A percentile compares a stretch with the other conserved stretches of the same genome.
Evolutionary conservation across 306 rosid species (phyloP).

Genomic region (Sicyos baderoa): DNA sequence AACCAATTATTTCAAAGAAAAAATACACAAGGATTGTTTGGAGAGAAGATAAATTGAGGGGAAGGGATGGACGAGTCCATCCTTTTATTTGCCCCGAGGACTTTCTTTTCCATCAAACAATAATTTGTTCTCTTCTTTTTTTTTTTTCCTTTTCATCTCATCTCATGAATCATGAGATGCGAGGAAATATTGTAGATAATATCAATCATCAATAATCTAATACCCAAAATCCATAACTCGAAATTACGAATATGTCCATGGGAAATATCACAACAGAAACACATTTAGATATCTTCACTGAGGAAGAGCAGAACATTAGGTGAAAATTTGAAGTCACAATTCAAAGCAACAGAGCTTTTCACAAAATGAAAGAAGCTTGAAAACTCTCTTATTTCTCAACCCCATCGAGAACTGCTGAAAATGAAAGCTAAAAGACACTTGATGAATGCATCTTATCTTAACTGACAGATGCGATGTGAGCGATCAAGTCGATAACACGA

Average conservation of each 20-base stretch:
- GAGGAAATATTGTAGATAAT: too few species aligned
- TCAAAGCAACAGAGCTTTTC: background rate
- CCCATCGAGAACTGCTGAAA: background rate
- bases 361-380: background rate
- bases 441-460: constrained; percentile 6
- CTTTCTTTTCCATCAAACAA: too few species aligned
- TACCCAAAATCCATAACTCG: background rate
- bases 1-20: too few species aligned
- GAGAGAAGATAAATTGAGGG: too few species aligned
- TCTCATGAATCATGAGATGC: too few species aligned
- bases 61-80: too few species aligned
- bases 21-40: too few species aligned
- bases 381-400: background rate
- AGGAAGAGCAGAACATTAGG: background rate
- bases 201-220: background rate
- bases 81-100: too few species aligned
- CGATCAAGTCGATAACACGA: constrained; percentile 59
- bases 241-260: background rate
- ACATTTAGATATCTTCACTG: constrained; percentile 11
- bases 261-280: background rate
- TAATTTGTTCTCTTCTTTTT: too few species aligned
- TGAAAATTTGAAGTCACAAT: constrained; percentile 6
- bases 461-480: constrained; percentile 28
- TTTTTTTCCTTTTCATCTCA: too few species aligned
- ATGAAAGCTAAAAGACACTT: background rate